Evolutionary conservation across 1,284 basidiomycete species (phyloP).

Genomic region (Cryptococcus jaspeensis): DNA sequence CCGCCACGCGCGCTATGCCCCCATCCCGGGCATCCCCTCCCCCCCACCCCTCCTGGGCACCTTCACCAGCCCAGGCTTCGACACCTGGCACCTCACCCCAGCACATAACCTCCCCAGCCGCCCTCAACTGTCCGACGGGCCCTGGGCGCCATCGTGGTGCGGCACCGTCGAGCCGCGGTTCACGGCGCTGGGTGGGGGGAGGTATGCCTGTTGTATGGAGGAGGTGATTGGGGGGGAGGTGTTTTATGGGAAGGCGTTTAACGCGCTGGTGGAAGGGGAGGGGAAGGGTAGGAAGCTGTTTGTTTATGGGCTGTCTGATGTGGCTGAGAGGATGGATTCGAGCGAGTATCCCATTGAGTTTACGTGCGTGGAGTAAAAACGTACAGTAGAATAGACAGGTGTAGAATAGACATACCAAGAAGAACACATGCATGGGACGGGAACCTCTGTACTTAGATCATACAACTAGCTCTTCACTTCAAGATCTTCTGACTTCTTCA

Average conservation of each 20-base stretch:
- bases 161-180: background rate
- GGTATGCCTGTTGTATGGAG: constrained; percentile 2
- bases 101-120: background rate
- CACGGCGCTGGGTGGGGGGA: background rate
- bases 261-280: background rate
- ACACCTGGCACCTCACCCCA: background rate
- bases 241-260: background rate
- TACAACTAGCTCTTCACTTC: no score
- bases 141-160: background rate
- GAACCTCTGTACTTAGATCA: no score
- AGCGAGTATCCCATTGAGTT: background rate
- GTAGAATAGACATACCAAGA: no score
- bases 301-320: background rate
- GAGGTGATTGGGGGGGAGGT: background rate
- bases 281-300: background rate
- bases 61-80: background rate
- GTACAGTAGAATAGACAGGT: no score
- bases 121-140: background rate
- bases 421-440: no score
- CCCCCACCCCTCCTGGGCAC: background rate
- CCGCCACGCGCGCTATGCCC: no score
- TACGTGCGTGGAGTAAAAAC: no score
- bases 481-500: no score
- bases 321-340: background rate
- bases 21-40: no score